phyloP scores from a whole-genome alignment of 257 asterid genomes.

The Vinca minor region DNA sequence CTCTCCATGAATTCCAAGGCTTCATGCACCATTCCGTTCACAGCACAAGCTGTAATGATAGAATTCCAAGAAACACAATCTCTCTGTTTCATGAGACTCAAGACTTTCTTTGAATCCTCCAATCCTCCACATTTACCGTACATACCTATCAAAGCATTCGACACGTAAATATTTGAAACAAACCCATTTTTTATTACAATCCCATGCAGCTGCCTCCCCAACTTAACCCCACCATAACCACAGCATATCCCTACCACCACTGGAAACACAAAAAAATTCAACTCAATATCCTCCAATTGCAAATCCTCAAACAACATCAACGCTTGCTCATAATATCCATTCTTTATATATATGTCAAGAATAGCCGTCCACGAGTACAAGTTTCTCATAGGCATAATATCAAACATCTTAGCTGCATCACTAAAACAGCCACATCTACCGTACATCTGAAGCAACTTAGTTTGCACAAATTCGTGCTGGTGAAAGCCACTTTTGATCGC shows the following conservation, averaged over 20 bases:
- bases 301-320: constrained; percentile 30
- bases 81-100: constrained; percentile 31
- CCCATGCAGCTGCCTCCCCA: constrained; percentile 71
- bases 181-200: constrained; percentile 43
- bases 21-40: constrained; percentile 44
- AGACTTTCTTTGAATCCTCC: constrained; percentile 40
- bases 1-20: constrained; percentile 38
- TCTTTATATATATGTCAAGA: constrained; percentile 35
- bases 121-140: constrained; percentile 62
- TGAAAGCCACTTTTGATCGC: constrained; percentile 48
- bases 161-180: constrained; percentile 46
- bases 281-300: constrained; percentile 38
- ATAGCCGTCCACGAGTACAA: constrained; percentile 49
- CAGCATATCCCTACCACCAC: constrained; percentile 54
- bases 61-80: constrained; percentile 79
- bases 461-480: constrained; percentile 49
- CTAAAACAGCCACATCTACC: constrained; percentile 30
- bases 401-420: constrained; percentile 39
- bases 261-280: constrained; percentile 69
- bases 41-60: constrained; percentile 53
- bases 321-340: constrained; percentile 38
- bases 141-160: constrained; percentile 71
- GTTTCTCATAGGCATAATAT: constrained; percentile 55
- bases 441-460: constrained; percentile 54
- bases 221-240: constrained; percentile 51